Base-by-base conservation (phyloP, 352 stramenopile species). In the Phytophthora quininea region DNA sequence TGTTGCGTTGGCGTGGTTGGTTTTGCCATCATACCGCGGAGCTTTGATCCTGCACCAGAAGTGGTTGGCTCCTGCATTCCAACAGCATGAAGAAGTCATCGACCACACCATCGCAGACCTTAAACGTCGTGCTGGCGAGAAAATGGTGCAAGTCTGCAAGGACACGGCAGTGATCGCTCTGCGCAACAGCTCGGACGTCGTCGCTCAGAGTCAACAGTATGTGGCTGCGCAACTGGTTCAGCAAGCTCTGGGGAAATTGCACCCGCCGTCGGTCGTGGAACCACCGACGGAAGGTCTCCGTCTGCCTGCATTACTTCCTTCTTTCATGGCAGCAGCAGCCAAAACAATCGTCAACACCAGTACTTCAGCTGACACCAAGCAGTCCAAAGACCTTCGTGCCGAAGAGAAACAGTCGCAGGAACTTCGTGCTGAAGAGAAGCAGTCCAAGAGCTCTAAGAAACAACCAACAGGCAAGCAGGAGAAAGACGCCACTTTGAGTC, bases 1-100 rank as follows among this genome's bases (percentile, higher is more conserved):
- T 57, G 73, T 75, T 48, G 61, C 88, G 14, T 58, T 93, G n/a
- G 74, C 79, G 30, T 93, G 84, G 84, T 77, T 93, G 30, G 84
- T 88, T 31, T 35, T 93, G 47, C 84, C 84, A 9, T 71, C 74
- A 2, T 89, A 85, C 55, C 67, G 71, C 14, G 84, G 84, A 10
- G 79, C 82, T 8, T 51, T 79, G 7, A 24, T 89, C 50, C 65
- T 93, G 59, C 77, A 90, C 55, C 75, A 82, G 9, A 73, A 66
- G 11, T 88, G 80, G 71, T 59, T 92, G 50, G 79, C 81, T 0
- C 84, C 84, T 43, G 75, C 77, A 15, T 92, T 92, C 49, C 73
- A 78, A 51, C 80, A 88, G 64, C 81, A 92, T 58, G 82, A 92
- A 62, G 52, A 85, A n/a, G 67, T 74, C 42, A 88, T 92, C 43